Base-by-base conservation (phyloP, 345 rosid genomes). In the Eucalyptus microcorys region DNA sequence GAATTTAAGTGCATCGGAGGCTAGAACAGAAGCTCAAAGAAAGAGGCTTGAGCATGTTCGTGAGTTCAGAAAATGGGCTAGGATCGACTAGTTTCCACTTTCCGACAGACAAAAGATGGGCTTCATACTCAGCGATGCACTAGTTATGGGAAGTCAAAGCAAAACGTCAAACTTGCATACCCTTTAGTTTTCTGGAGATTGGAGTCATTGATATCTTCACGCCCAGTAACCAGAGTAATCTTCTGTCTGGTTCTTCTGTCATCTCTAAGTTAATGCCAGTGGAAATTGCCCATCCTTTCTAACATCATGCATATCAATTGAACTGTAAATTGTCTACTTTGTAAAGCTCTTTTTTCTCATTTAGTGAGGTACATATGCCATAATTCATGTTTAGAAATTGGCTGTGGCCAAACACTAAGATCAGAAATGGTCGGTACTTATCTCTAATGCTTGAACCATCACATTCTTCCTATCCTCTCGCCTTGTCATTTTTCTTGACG, bases 21-120 rank as follows among this genome's bases (percentile, higher is more conserved):
- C 94, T 86, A 91, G 91, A 88, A 94, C 92, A 59, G 98, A 96
- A 86, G 95, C 94, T 90, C 98, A 96, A 92, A 91, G 91, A 4
- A 91, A 90, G 92, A 96, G 99, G 92, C 88, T 96, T 79, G 94
- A 93, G 88, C 91, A 92, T 91, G 98, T 96, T 64, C 80, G 55
- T 57, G 89, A 92, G 42, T 96, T 97, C 83, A 93, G 95, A 92
- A 96, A 92, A 89, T 94, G 96, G 93, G 94, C 91, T 88, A 94
- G 94, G 53, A 91, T 95, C 32, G 87, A 79, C 59, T 85, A 85
- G 84, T 76, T 76, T 76, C 84, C 30, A 76, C 47, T 76, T 40
- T 76, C 84, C 30, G 8, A 40, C 9, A 16, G 47, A 22, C 84
- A 76, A 76, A 37, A 76, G 47, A 40, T 76, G 47, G 30, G 84